phyloP scores from a whole-genome alignment of 305 asterid species.

The Fraxinus velutina region DNA sequence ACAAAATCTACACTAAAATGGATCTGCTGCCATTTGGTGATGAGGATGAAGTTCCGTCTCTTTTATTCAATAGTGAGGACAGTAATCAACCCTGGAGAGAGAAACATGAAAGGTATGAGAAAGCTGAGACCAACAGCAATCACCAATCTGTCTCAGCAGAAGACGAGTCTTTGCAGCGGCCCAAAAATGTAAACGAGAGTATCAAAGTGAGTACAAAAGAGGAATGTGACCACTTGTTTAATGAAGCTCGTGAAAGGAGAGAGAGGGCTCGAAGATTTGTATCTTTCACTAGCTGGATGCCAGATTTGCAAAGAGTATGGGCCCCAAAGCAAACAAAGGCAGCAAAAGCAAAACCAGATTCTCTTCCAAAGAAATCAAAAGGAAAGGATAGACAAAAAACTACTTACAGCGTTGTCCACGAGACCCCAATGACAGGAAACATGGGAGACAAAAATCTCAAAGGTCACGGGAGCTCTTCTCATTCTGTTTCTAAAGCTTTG shows the following conservation, averaged over 20 bases:
- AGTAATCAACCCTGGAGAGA: constrained; percentile 89
- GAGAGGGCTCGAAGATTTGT: constrained; percentile 58
- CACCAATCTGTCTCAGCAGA: constrained; percentile 50
- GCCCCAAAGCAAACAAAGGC: constrained; percentile 71
- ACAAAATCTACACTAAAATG: constrained; percentile 57
- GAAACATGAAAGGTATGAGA: constrained; percentile 46
- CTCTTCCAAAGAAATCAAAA: constrained; percentile 47
- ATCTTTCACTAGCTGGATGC: constrained; percentile 51
- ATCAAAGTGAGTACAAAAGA: constrained; percentile 30
- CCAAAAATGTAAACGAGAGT: constrained; percentile 27
- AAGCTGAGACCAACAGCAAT: constrained; percentile 38
- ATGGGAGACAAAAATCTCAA: constrained; percentile 25
- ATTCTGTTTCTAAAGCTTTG: constrained; percentile 68
- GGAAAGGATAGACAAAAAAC: constrained; percentile 42
- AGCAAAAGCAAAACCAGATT: constrained; percentile 41
- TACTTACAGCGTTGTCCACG: constrained; percentile 53
- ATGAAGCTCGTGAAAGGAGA: constrained; percentile 75
- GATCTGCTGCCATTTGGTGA: constrained; percentile 88
- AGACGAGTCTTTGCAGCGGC: constrained; percentile 46
- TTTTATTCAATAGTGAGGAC: constrained; percentile 79
- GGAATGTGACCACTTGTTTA: constrained; percentile 53
- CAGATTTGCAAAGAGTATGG: constrained; percentile 87
- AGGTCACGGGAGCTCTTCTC: constrained; percentile 31
- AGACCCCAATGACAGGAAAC: constrained; percentile 70
- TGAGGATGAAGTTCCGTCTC: constrained; percentile 61